Percentiles rank a stretch among this genome's conserved stretches.
These are phyloP conservation scores for Exophiala spinifera DNA, from an alignment of 2,329 filamentous ascomycete species.

Conservation along the genomic window DNA sequence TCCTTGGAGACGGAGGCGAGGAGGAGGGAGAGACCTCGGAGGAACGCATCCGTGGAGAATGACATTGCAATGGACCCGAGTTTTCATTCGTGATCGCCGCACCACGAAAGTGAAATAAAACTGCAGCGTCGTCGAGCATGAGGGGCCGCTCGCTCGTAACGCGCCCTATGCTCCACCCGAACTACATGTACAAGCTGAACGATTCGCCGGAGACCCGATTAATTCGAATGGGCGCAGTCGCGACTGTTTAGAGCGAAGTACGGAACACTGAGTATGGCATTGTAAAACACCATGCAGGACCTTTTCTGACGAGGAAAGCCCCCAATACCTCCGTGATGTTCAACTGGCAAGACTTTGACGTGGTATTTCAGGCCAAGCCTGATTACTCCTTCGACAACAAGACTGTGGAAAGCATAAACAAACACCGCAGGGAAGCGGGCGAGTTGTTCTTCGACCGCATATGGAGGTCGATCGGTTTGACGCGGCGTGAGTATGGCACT, in stretches of 20 bases:
- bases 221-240: background rate
- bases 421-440: slow-evolving; percentile 64
- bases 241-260: background rate
- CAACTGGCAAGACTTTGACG: slow-evolving; percentile 64
- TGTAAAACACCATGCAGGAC: background rate
- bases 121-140: no score
- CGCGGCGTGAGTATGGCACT: slow-evolving; percentile 54
- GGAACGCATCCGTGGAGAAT: no score
- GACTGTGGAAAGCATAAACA: slow-evolving; percentile 61
- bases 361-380: slow-evolving; percentile 62
- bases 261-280: background rate
- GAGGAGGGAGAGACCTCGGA: no score
- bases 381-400: slow-evolving; percentile 62
- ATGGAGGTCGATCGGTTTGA: slow-evolving; percentile 65
- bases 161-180: background rate
- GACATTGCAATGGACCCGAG: no score
- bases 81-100: no score
- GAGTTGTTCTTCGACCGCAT: slow-evolving; percentile 79
- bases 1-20: no score
- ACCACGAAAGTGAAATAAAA: no score
- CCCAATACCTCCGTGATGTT: slow-evolving; percentile 48
- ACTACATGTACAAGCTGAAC: background rate
- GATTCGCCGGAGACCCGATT: background rate
- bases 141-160: background rate
- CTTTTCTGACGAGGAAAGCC: background rate